Evolutionary conservation across 2,329 filamentous ascomycete species (phyloP).

Genomic region (Fusarium luffae): DNA sequence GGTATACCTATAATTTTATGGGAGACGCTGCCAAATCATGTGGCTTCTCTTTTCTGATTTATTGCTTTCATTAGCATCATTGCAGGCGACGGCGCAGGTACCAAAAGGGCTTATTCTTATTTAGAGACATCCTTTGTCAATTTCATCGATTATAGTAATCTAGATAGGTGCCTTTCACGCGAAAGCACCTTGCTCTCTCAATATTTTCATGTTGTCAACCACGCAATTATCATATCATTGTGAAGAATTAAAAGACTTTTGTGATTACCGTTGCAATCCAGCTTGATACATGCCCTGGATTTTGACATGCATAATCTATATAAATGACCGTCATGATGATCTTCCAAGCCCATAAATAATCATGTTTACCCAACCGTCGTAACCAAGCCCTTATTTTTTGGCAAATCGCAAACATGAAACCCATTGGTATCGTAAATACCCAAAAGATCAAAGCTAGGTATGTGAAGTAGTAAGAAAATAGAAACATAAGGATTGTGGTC

Average conservation of each 20-base stretch:
- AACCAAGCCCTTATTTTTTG: conserved; percentile 15
- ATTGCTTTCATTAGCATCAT: conserved; percentile 25
- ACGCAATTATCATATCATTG: background rate
- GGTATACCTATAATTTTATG: background rate
- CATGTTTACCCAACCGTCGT: conserved; percentile 24
- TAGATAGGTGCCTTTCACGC: background rate
- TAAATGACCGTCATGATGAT: conserved; percentile 26
- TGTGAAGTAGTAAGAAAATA: conserved; percentile 16
- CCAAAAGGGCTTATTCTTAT: conserved; percentile 9
- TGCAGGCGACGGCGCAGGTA: conserved; percentile 37
- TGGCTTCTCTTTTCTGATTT: background rate
- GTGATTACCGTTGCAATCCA: conserved; percentile 26
- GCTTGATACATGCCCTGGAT: conserved; percentile 16
- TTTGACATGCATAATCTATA: conserved; percentile 23
- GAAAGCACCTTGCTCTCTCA: background rate
- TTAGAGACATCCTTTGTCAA: conserved; percentile 1
- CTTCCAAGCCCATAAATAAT: conserved; percentile 22
- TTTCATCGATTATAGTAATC: conserved; percentile 18
- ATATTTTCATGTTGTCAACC: background rate
- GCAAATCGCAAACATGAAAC: conserved; percentile 31
- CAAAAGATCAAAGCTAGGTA: conserved; percentile 30
- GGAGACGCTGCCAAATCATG: background rate
- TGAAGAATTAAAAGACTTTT: background rate
- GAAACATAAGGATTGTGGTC: conserved; percentile 17
- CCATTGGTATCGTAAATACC: conserved; percentile 45